phyloP scores from a whole-genome alignment of 139 green algal genomes.

The Asterochloris erici region DNA sequence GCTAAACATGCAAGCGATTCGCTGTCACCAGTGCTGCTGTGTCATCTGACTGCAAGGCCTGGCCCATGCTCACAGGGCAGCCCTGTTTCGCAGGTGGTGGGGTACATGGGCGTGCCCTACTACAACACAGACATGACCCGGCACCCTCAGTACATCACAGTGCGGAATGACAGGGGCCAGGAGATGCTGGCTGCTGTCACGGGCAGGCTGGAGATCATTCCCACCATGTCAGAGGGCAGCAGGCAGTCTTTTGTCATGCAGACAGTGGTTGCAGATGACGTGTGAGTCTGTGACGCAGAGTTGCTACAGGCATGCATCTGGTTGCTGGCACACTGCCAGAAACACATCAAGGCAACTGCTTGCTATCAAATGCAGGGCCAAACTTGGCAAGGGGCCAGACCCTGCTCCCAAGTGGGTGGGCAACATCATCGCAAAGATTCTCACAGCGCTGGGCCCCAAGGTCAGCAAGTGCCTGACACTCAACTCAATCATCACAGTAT shows the following conservation, averaged over 20 bases:
- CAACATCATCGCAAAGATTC: slow-evolving; percentile 74
- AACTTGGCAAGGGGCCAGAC: slow-evolving; percentile 74
- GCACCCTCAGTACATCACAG: slow-evolving; percentile 89
- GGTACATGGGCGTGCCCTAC: slow-evolving; percentile 96
- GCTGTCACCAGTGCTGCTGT: too few species aligned
- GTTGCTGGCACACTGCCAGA: background rate
- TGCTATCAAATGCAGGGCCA: slow-evolving; percentile 49
- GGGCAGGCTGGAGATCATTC: slow-evolving; percentile 31
- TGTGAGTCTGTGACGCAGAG: slow-evolving; percentile 27
- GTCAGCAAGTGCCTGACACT: too few species aligned
- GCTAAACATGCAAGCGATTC: background rate
- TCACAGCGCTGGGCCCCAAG: slow-evolving; percentile 79
- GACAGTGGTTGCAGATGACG: slow-evolving; percentile 92
- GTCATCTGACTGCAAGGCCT: too few species aligned
- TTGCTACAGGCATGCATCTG: background rate
- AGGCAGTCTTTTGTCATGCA: slow-evolving; percentile 79
- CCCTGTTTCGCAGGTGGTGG: slow-evolving; percentile 57
- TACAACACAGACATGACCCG: slow-evolving; percentile 70
- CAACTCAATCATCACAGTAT: too few species aligned
- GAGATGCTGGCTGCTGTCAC: slow-evolving; percentile 79
- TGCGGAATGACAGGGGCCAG: slow-evolving; percentile 78
- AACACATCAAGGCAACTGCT: background rate
- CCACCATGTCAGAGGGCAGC: slow-evolving; percentile 54
- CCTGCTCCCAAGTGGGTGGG: slow-evolving; percentile 80
- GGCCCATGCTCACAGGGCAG: too few species aligned